Base-by-base conservation (phyloP, 106 monocot species). In the Hemerocallis citrina region DNA sequence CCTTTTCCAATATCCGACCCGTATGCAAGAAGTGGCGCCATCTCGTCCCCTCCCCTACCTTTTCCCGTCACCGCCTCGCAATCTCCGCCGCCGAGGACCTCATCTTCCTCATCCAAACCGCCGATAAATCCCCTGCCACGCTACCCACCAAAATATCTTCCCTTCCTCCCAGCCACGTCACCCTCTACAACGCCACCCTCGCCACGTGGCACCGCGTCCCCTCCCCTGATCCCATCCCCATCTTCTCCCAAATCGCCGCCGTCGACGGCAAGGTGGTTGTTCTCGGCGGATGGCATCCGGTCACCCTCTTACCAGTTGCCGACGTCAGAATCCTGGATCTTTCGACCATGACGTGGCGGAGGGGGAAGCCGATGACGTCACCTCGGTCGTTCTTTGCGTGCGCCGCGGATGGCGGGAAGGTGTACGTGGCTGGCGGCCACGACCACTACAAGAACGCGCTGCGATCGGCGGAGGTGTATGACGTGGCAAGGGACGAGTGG, bases 361-460 rank as follows among this genome's bases (percentile, higher is more conserved):
- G 34, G 34, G 64, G 64, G 48, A 22, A 9, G 20, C 49, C 48
- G 24, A 64, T 64, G 64, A n/a, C 49, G 7, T 8, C 42, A 10
- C 41, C 64, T 11, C n/a, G 64, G 1, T 79, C 79, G 39, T 85
- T 87, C 72, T 91, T 91, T 63, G 73, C 82, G 6, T 85, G 85
- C 74, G 82, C 75, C 0, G 61, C 45, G 3, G 34, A 12, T 14
- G 65, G 32, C 11, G 17, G 59, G 24, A 56, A 16, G 36, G 81
- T 92, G 20, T 74, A 68, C 56, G 72, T 92, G 20, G 86, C 81
- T 13, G 87, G 92, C 25, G 92, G 92, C 0, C 92, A 87, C 70
- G 87, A 87, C 54, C 73, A 80, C 31, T 69, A 75, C 58, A 95
- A 89, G 74, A 89, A 85, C 78, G 89, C 83, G 61, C 73, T 89